Conservation (phyloP, 1,284 basidiomycete species). For the Ganoderma resinaceum region DNA sequence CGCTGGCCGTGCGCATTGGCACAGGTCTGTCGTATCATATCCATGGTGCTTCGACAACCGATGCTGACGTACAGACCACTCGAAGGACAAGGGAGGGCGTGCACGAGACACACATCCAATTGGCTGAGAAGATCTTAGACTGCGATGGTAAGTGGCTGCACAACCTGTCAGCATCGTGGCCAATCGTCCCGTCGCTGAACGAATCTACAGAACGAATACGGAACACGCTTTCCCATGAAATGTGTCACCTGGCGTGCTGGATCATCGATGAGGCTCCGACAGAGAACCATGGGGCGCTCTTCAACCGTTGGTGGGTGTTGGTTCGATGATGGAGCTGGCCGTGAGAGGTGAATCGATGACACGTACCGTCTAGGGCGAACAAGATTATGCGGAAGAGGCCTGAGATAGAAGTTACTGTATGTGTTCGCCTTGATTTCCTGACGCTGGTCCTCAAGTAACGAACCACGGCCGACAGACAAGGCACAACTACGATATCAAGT, state of each 20-base stretch:
- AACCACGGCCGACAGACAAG: constrained; percentile 54
- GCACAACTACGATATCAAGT: constrained; percentile 79
- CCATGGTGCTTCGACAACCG: not conserved
- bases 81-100: constrained; percentile 57
- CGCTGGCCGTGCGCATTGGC: constrained; percentile 80
- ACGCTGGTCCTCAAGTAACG: not conserved
- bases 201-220: constrained; percentile 68
- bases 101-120: constrained; percentile 68
- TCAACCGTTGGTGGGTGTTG: constrained; percentile 68
- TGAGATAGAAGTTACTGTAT: constrained; percentile 77
- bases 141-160: constrained; percentile 59
- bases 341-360: not conserved
- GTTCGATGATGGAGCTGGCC: not conserved
- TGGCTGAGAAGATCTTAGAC: constrained; percentile 82
- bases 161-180: not conserved
- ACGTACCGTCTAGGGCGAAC: constrained; percentile 54
- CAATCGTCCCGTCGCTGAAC: too few relatives aligned
- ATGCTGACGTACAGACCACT: not conserved
- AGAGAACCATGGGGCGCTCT: constrained; percentile 73
- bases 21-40: constrained; percentile 55
- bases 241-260: constrained; percentile 90
- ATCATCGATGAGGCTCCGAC: constrained; percentile 70
- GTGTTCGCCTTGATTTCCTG: constrained; percentile 23
- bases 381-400: constrained; percentile 67
- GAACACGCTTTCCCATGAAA: constrained; percentile 85